Evolutionary conservation across 768 basidiomycete species (phyloP), one percentile per base, ranked within the genome.

Genomic region (Phylloporus sp.): DNA sequence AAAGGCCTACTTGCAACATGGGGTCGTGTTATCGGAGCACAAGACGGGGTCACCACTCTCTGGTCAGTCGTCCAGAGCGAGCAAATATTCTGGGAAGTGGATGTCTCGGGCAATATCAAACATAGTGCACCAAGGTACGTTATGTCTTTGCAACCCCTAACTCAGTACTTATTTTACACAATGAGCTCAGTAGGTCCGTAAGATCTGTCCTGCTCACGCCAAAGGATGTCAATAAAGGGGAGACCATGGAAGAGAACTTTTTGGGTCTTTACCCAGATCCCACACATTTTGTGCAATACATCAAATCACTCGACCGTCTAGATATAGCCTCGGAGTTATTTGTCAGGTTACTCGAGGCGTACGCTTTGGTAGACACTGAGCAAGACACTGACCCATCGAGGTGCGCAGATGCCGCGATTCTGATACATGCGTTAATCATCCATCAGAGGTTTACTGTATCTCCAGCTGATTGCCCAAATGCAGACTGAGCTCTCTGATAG

Each of bases 401-500:
- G 66, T 67, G 40, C 45, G 47, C 27, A 49, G 32, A 47, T 35
- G 4, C 34, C 40, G 36, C 24, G 7, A 22, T 35, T n/a, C 20
- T 12, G 15, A 32, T 45, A 44, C 35, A 38, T 40, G 3, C 36
- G 29, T 53, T 52, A 23, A 49, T 24, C 62, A 49, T 13, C 50
- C 5, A 10, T 28, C 48, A 90, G 88, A 54, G 80, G 82, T 0
- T 61, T 97, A 29, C 73, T 88, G 6, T 82, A 83, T 57, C 76
- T 95, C 22, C 91, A 95, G 62, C 73, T 95, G 31, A 81, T 91
- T 29, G 75, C 93, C 54, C 82, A 87, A 59, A 86, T 97, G 76
- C 89, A 94, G 64, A 75, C 80, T 2, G 77, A 82, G 46, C 70
- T 91, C 5, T 78, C 84, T 1, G 72, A 76, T 36, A 76, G 78